Percentiles rank a stretch among this genome's conserved stretches.
These are phyloP conservation scores for Saprolegnia diclina DNA, from an alignment of 352 stramenopile species.

Conservation along the genomic window DNA sequence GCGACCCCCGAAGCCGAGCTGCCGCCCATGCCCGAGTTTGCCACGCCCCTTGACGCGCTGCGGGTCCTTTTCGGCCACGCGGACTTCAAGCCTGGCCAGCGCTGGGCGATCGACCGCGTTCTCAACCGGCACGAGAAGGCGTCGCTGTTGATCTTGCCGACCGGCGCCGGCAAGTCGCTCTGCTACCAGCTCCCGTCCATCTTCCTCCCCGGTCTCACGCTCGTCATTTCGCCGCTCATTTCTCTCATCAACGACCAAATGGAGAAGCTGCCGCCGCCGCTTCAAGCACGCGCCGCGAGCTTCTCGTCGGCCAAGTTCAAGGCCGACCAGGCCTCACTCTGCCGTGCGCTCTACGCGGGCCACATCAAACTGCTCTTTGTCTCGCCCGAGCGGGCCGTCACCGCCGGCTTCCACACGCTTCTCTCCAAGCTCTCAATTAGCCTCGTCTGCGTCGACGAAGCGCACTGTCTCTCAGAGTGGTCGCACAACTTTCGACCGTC, in stretches of 20 bases:
- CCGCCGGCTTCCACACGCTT: slow-evolving; percentile 70
- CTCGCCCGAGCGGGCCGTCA: slow-evolving; percentile 85
- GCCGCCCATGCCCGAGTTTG: slow-evolving; percentile 12
- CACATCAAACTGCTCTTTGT: slow-evolving; percentile 85
- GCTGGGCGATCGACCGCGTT: slow-evolving; percentile 79
- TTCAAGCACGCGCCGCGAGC: slow-evolving; percentile 53
- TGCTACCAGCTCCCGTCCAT: slow-evolving; percentile 94
- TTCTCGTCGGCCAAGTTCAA: slow-evolving; percentile 49
- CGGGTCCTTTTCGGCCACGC: slow-evolving; percentile 80
- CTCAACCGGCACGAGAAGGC: slow-evolving; percentile 49
- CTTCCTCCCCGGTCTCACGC: slow-evolving; percentile 79
- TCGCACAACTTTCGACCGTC: slow-evolving; percentile 92
- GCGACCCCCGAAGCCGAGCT: neutral
- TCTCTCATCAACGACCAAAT: slow-evolving; percentile 93
- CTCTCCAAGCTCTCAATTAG: slow-evolving; percentile 48
- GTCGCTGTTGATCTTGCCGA: slow-evolving; percentile 92
- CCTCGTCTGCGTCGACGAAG: slow-evolving; percentile 92
- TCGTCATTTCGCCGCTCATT: slow-evolving; percentile 91
- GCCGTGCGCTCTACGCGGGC: slow-evolving; percentile 54
- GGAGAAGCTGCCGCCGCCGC: slow-evolving; percentile 47
- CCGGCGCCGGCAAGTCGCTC: slow-evolving; percentile 97
- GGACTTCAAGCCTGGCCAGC: slow-evolving; percentile 67
- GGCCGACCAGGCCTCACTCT: slow-evolving; percentile 48
- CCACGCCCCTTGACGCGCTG: slow-evolving; percentile 29
- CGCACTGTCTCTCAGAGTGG: slow-evolving; percentile 94